Conservation (phyloP, 331 rosid genomes). For the Spiraea crenata region DNA sequence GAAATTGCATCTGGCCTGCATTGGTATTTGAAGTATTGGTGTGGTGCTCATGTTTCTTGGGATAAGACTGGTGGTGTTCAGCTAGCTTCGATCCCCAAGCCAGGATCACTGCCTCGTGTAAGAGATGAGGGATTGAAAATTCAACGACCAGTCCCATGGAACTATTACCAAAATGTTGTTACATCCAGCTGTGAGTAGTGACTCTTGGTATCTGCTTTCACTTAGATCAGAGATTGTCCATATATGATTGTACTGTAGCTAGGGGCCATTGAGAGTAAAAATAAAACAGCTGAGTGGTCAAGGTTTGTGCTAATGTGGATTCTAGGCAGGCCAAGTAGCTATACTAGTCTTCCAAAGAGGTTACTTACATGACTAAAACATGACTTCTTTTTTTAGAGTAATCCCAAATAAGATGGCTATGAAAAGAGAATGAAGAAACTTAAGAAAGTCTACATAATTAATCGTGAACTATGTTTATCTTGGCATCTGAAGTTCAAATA, state of each 20-base stretch:
- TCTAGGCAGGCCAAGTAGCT: background rate
- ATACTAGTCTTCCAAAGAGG: background rate
- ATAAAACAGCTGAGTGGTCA: background rate
- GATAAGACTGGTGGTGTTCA: slow-evolving; percentile 93
- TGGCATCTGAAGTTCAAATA: background rate
- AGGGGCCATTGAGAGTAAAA: background rate
- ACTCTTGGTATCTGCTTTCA: slow-evolving; percentile 12
- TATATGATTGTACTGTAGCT: background rate
- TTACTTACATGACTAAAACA: background rate
- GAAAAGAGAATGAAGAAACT: background rate
- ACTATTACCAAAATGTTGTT: slow-evolving; percentile 95
- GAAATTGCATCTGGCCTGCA: slow-evolving; percentile 90
- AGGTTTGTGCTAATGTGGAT: background rate
- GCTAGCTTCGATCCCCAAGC: slow-evolving; percentile 68
- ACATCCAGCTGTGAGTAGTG: slow-evolving; percentile 85
- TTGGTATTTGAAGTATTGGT: slow-evolving; percentile 92
- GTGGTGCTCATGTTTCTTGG: slow-evolving; percentile 93
- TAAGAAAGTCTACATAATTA: background rate
- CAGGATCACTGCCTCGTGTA: slow-evolving; percentile 75
- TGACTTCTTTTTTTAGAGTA: background rate
- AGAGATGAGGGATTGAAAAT: slow-evolving; percentile 57
- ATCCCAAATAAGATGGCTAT: background rate
- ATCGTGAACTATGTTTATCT: background rate
- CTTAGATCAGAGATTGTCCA: background rate
- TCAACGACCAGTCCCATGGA: slow-evolving; percentile 88